Evolutionary conservation across 2,329 filamentous ascomycete genomes (phyloP), one percentile per base, ranked within the genome.

Genomic region (Monosporascus sp.): DNA sequence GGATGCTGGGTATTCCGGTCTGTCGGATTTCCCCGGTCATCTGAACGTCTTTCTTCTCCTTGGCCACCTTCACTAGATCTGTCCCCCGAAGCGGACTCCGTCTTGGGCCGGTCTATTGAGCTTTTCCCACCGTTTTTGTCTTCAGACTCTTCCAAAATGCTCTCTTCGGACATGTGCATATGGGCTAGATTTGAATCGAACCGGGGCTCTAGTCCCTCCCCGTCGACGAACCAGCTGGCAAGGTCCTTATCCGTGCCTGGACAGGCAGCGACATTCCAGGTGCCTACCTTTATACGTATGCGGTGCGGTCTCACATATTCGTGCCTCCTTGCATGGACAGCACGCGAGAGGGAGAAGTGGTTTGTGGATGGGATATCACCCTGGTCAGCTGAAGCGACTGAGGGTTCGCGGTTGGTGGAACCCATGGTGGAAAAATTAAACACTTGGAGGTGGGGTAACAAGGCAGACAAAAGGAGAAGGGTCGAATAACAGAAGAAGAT

Each of bases 251-350:
- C 91, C 0, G 90, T 91, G 24, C 89, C 90, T 14, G 89, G 84
- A 58, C 88, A 85, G 1, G 87, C 85, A 4, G 91, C 94, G 17
- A 96, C 90, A 70, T 99, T 99, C 94, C 94, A 99, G 0, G 89
- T 88, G 42, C 93, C 94, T 49, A 99, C 80, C 72, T 97, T 97
- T 70, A 99, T 82, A 59, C 85, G 86, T 61, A 96, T 83, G 49
- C 81, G 81, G 67, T 85, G 85, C 44, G 85, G 82, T 38, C 85
- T 82, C 25, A 88, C 86, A 68, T 92, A 99, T 68, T 97, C 92
- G 48, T 81, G 74, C 63, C 85, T 82, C 51, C 94, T 82, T 39
- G 88, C 84, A 65, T 86, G 82, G 39, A 97, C 75, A 31, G 82
- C 82, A 56, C 75, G 76, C 46, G 82, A 81, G n/a, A 87, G 78